Percentiles rank a stretch among this genome's conserved stretches.
Evolutionary conservation across 2,329 filamentous ascomycete genomes (phyloP).

Genomic region (Pezicula rhizophila): DNA sequence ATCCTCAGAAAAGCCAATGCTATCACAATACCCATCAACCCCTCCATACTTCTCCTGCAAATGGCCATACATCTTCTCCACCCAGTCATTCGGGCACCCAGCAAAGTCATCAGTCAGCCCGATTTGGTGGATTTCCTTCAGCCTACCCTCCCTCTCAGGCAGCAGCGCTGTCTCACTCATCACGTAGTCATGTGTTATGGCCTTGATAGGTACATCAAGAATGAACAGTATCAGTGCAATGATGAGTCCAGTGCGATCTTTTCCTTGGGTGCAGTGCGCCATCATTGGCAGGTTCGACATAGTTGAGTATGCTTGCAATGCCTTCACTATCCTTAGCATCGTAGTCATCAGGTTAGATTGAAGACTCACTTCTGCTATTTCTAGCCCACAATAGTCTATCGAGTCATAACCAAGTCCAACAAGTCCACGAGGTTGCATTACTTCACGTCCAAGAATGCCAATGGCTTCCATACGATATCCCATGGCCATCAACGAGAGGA

Average conservation of each 20-base stretch:
- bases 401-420: conserved; percentile 64
- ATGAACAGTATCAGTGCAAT: conserved; percentile 63
- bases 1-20: conserved; percentile 49
- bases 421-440: conserved; percentile 68
- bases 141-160: conserved; percentile 53
- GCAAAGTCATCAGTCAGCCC: conserved; percentile 72
- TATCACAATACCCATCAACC: conserved; percentile 56
- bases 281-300: conserved; percentile 55
- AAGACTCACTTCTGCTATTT: conserved; percentile 44
- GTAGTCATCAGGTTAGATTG: conserved; percentile 1
- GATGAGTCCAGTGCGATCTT: conserved; percentile 74
- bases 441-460: conserved; percentile 59
- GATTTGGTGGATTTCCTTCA: conserved; percentile 63
- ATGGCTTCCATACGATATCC: conserved; percentile 67
- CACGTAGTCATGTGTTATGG: conserved; percentile 67
- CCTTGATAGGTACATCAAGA: conserved; percentile 48
- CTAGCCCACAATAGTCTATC: conserved; percentile 58
- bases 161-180: conserved; percentile 57
- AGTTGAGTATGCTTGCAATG: conserved; percentile 43
- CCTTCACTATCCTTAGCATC: conserved; percentile 18
- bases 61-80: conserved; percentile 50
- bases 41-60: conserved; percentile 60
- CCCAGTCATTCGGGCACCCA: conserved; percentile 57
- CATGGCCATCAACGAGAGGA: conserved; percentile 56
- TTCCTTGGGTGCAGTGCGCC: conserved; percentile 84